Conservation (phyloP, 805 yeast genomes). For the Myxozyma sirexii region DNA sequence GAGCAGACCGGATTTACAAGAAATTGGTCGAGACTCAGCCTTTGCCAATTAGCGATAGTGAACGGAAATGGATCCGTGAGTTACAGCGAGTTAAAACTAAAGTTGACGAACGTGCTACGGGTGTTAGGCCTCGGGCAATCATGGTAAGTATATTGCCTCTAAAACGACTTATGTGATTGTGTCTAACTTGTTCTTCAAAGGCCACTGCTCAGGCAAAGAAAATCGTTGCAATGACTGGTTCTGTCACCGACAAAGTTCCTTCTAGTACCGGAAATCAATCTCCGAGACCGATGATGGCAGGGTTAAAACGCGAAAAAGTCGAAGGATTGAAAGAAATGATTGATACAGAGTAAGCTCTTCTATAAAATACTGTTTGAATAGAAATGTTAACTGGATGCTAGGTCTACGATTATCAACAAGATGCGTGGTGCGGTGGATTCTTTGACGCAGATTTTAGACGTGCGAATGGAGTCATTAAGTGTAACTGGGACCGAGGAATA, state of each 20-base stretch:
- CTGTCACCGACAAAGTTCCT: background rate
- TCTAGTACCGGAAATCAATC: background rate
- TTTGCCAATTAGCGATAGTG: slow-evolving; percentile 46
- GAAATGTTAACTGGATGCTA: background rate
- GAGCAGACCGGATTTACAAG: slow-evolving; percentile 41
- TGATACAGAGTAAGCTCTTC: slow-evolving; percentile 23
- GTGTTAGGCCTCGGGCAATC: slow-evolving; percentile 6
- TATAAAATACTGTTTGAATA: background rate
- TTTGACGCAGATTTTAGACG: slow-evolving; percentile 3
- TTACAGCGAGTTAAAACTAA: slow-evolving; percentile 44
- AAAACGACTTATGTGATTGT: background rate
- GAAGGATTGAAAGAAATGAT: slow-evolving; percentile 18
- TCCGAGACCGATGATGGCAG: background rate
- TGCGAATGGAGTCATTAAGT: slow-evolving; percentile 3
- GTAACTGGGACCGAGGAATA: background rate
- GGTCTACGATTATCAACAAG: slow-evolving; percentile 17
- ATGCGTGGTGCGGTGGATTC: slow-evolving; percentile 14
- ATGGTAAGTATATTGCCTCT: slow-evolving; percentile 1
- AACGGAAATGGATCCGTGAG: slow-evolving; percentile 52
- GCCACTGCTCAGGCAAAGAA: slow-evolving; percentile 16
- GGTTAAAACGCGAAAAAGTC: slow-evolving; percentile 11
- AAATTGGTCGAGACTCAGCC: slow-evolving; percentile 40
- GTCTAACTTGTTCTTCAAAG: background rate
- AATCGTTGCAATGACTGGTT: slow-evolving; percentile 7
- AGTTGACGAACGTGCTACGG: slow-evolving; percentile 29